phyloP scores from a whole-genome alignment of 306 rosid species.

The Malus asiatica region DNA sequence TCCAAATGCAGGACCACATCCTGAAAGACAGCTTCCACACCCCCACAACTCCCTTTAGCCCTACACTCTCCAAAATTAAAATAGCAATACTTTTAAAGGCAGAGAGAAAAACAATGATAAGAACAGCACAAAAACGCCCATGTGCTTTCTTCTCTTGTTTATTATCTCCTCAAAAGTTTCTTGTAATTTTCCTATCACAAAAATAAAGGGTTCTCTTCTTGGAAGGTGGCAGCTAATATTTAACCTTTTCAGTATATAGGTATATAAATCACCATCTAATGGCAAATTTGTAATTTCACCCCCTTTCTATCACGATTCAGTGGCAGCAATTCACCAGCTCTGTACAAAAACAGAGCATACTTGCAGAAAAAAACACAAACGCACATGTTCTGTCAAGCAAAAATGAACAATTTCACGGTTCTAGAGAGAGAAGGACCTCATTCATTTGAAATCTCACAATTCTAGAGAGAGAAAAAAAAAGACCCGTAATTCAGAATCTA shows the following conservation, averaged over 20 bases:
- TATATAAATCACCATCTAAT: neutral
- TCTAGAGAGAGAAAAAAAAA: neutral
- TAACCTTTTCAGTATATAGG: neutral
- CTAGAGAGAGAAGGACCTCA: too few relatives aligned
- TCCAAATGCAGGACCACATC: slow-evolving; percentile 57
- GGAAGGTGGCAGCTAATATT: neutral
- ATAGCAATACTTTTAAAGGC: neutral
- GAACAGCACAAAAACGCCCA: slow-evolving; percentile 10
- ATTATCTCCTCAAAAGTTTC: neutral
- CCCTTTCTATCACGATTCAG: neutral
- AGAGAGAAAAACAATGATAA: neutral
- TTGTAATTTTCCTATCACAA: neutral
- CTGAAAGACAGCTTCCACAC: slow-evolving; percentile 18
- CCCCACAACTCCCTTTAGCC: slow-evolving; percentile 2
- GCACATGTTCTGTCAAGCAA: neutral
- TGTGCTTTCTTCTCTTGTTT: slow-evolving; percentile 11
- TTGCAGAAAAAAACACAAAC: neutral
- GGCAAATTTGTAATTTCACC: neutral
- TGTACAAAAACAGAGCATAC: neutral
- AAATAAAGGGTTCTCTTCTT: neutral
- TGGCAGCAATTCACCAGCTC: neutral
- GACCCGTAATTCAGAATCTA: neutral
- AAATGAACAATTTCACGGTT: neutral
- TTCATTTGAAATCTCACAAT: neutral
- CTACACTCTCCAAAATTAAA: slow-evolving; percentile 4